A percentile compares a stretch with the other conserved stretches of the same genome.
phyloP scores from a whole-genome alignment of 139 green algal genomes.

The Chlamydomonas sp. region DNA sequence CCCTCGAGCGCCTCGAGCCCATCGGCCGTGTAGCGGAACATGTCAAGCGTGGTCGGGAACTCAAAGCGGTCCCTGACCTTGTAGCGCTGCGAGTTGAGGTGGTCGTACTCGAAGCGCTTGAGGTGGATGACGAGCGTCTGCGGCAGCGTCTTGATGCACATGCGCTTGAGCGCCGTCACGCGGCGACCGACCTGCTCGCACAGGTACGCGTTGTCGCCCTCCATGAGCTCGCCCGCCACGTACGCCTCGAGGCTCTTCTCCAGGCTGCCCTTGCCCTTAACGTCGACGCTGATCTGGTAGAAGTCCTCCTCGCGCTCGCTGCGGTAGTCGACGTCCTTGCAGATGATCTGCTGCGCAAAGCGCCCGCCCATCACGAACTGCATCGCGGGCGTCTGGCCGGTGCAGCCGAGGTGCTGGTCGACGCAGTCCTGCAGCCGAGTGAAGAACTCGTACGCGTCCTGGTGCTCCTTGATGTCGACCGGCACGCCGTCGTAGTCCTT shows the following conservation, averaged over 20 bases:
- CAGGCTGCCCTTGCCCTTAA: conserved; percentile 60
- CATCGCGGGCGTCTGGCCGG: conserved; percentile 45
- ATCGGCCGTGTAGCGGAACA: conserved; percentile 76
- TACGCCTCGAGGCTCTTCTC: conserved; percentile 52
- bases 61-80: conserved; percentile 71
- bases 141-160: conserved; percentile 62
- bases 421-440: conserved; percentile 67
- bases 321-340: conserved; percentile 35
- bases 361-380: conserved; percentile 63
- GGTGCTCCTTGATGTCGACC: conserved; percentile 80
- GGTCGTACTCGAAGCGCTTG: conserved; percentile 85
- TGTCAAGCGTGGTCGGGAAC: conserved; percentile 78
- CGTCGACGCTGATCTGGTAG: conserved; percentile 58
- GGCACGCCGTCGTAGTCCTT: conserved; percentile 82
- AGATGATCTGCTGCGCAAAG: conserved; percentile 73
- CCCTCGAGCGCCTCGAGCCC: conserved; percentile 45
- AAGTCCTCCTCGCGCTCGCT: conserved; percentile 79
- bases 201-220: conserved; percentile 88
- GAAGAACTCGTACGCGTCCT: conserved; percentile 91
- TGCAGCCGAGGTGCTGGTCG: conserved; percentile 48
- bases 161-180: conserved; percentile 71
- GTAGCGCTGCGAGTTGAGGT: conserved; percentile 62
- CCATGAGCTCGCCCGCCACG: conserved; percentile 72
- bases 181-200: conserved; percentile 68
- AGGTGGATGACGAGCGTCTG: conserved; percentile 72